phyloP scores from a whole-genome alignment of 2,329 filamentous ascomycete genomes.

The Botrytis paeoniae region DNA sequence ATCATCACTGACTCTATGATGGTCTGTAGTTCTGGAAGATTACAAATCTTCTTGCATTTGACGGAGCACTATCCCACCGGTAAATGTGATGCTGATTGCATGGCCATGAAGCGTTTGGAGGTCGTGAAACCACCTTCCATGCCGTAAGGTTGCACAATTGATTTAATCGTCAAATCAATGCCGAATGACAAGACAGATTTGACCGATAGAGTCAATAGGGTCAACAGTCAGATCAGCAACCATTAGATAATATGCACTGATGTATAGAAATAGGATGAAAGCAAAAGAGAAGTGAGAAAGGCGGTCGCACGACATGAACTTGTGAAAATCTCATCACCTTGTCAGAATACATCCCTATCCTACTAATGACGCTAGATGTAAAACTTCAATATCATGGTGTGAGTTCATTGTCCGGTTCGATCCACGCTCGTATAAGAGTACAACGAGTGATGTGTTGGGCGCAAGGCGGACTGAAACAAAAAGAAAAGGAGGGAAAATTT shows the following conservation, averaged over 20 bases:
- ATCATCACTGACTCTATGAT: neutral
- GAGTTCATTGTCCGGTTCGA: rapidly evolving
- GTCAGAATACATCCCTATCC: neutral
- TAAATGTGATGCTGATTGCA: neutral
- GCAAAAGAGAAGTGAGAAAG: neutral
- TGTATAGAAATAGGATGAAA: too few species aligned
- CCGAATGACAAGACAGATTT: neutral
- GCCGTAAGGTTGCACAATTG: neutral
- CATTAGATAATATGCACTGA: neutral
- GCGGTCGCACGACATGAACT: neutral
- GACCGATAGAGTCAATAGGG: neutral
- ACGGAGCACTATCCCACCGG: neutral
- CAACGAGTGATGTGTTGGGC: neutral
- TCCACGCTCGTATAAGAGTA: neutral
- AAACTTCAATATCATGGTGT: neutral
- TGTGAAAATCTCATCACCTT: neutral
- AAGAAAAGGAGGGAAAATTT: neutral
- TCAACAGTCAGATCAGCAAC: neutral
- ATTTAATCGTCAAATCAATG: neutral
- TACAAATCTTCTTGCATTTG: neutral
- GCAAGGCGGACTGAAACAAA: neutral
- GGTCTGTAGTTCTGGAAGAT: neutral
- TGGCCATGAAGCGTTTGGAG: neutral
- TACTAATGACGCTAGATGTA: rapidly evolving
- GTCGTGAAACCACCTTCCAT: neutral